Percentiles rank a stretch among this genome's conserved stretches.
Conservation (phyloP, 2,329 filamentous ascomycete genomes). For the Blumeria graminis region DNA sequence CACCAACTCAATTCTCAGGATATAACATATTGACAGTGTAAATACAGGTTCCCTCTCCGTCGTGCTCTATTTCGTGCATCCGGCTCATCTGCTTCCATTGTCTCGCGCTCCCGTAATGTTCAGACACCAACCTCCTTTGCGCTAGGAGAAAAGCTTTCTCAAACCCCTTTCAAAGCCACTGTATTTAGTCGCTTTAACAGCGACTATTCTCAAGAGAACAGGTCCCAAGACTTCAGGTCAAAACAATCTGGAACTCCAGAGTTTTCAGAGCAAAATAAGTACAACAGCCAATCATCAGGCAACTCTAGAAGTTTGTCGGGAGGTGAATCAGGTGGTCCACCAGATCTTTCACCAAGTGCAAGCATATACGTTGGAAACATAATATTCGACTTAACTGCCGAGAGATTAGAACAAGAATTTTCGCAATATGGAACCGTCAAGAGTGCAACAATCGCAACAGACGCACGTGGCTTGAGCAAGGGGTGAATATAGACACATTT, state of each 20-base stretch:
- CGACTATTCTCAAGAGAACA: slow-evolving; percentile 15
- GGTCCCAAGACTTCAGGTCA: no score
- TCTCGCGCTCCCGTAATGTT: slow-evolving; percentile 19
- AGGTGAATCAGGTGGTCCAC: background rate
- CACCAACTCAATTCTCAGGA: no score
- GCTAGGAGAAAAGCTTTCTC: slow-evolving; percentile 14
- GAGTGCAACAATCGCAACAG: slow-evolving; percentile 29
- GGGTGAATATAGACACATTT: slow-evolving; percentile 24
- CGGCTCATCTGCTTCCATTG: slow-evolving; percentile 22
- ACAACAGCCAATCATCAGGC: background rate
- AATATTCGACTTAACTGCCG: slow-evolving; percentile 39
- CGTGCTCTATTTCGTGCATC: slow-evolving; percentile 31
- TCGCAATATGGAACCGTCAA: slow-evolving; percentile 29
- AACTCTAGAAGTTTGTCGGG: background rate
- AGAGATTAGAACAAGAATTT: slow-evolving; percentile 34
- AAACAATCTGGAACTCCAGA: no score
- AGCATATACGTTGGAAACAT: slow-evolving; percentile 42
- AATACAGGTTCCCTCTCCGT: slow-evolving; percentile 20
- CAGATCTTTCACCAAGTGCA: slow-evolving; percentile 2
- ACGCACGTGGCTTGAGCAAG: slow-evolving; percentile 40
- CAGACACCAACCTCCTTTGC: slow-evolving; percentile 17
- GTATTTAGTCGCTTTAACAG: slow-evolving; percentile 25
- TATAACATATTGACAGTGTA: no score
- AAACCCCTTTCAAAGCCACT: slow-evolving; percentile 12
- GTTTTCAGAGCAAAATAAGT: no score